Conservation (phyloP, 441 rosid species). For the Populus trichocarpa region DNA sequence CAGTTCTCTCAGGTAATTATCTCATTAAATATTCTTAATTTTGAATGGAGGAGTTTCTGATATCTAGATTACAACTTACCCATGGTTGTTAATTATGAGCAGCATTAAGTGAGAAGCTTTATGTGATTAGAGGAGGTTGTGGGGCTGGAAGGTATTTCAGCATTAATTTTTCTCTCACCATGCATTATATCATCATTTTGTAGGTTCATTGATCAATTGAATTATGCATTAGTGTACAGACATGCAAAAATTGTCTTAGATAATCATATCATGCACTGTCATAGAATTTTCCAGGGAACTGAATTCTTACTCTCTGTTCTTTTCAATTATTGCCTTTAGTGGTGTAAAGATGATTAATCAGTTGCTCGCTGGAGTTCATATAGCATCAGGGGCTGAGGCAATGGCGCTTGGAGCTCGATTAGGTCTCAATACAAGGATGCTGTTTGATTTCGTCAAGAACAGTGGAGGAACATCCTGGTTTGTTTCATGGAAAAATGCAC, state of each 20-base stretch:
- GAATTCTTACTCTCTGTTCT: constrained; percentile 4
- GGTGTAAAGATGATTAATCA: constrained; percentile 96
- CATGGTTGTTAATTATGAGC: constrained; percentile 28
- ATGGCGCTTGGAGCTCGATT: constrained; percentile 96
- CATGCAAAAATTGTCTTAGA: not conserved
- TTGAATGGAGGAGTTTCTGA: constrained; percentile 18
- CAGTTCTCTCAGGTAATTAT: constrained; percentile 69
- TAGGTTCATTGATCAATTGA: no score
- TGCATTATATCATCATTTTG: constrained; percentile 7
- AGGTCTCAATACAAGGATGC: constrained; percentile 78
- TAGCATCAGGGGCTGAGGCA: constrained; percentile 97
- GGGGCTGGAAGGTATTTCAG: constrained; percentile 87
- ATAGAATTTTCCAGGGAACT: not conserved
- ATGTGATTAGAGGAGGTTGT: constrained; percentile 85
- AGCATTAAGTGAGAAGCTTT: constrained; percentile 97
- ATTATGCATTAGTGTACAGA: not conserved
- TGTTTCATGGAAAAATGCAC: constrained; percentile 22
- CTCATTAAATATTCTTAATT: constrained; percentile 14
- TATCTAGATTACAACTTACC: constrained; percentile 22
- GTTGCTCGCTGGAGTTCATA: constrained; percentile 97
- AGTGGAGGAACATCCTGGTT: constrained; percentile 92
- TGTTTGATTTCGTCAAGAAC: constrained; percentile 60
- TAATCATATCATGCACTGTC: not conserved
- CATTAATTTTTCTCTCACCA: constrained; percentile 20
- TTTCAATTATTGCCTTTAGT: constrained; percentile 37